Percentiles rank a stretch among this genome's conserved stretches.
These are phyloP conservation scores for Gossypium rotundifolium DNA, from an alignment of 345 rosid genomes.

Conservation along the genomic window DNA sequence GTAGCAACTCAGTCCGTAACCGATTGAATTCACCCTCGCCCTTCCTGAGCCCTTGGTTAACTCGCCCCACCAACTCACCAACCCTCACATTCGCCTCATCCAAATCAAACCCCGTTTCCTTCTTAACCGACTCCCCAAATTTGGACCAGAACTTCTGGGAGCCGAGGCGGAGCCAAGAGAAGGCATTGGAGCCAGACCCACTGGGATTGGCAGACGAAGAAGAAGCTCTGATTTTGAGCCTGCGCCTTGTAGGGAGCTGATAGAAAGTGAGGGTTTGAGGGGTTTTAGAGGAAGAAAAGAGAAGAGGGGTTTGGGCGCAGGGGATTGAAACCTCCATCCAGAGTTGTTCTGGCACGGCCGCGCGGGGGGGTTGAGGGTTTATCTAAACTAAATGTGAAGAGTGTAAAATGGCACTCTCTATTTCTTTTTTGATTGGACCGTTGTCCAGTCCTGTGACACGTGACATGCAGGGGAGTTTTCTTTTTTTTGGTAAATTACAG, in stretches of 20 bases:
- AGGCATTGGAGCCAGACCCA: slow-evolving; percentile 40
- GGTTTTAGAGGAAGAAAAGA: slow-evolving; percentile 24
- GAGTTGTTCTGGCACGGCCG: not conserved
- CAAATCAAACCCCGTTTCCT: slow-evolving; percentile 63
- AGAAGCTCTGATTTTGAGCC: slow-evolving; percentile 33
- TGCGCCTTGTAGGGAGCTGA: slow-evolving; percentile 25
- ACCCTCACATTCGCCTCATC: slow-evolving; percentile 37
- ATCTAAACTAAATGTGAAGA: not conserved
- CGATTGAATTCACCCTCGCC: slow-evolving; percentile 43
- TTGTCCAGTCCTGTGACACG: not conserved
- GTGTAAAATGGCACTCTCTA: not conserved
- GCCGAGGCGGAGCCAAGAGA: slow-evolving; percentile 57
- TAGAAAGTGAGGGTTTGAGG: slow-evolving; percentile 17
- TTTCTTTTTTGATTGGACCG: not conserved
- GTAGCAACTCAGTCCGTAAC: slow-evolving; percentile 45
- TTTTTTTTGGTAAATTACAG: not conserved
- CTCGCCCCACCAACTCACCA: slow-evolving; percentile 33
- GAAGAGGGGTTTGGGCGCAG: slow-evolving; percentile 34
- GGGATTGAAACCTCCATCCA: slow-evolving; percentile 38
- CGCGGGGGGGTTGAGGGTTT: not conserved
- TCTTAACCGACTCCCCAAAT: slow-evolving; percentile 54
- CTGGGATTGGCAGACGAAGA: slow-evolving; percentile 32
- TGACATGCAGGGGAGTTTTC: not conserved
- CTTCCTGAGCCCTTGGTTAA: slow-evolving; percentile 32
- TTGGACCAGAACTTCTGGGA: slow-evolving; percentile 49